These are phyloP conservation scores for Leccinum sublutescens DNA, from an alignment of 768 basidiomycete species.

Conservation along the genomic window DNA sequence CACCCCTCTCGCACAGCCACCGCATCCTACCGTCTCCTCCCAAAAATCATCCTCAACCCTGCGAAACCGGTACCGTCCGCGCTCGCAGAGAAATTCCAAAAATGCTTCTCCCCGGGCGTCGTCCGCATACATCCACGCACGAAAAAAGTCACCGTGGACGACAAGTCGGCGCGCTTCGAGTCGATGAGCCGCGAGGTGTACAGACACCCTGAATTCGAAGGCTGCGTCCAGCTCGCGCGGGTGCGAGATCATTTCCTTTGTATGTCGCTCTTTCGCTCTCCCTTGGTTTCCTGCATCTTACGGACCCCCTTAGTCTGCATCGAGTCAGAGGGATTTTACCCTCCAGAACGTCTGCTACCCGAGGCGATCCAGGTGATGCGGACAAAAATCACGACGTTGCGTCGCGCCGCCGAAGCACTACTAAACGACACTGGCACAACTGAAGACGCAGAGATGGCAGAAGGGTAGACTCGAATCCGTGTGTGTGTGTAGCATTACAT, in stretches of 20 bases:
- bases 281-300: background rate
- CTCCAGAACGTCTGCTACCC: conserved; percentile 76
- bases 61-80: conserved; percentile 72
- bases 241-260: conserved; percentile 93
- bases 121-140: conserved; percentile 61
- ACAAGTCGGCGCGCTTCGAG: conserved; percentile 71
- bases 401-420: conserved; percentile 60
- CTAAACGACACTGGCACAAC: conserved; percentile 41
- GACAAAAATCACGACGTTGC: conserved; percentile 65
- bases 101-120: conserved; percentile 85
- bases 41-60: conserved; percentile 70
- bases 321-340: conserved; percentile 88
- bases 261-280: conserved; percentile 38
- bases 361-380: conserved; percentile 83
- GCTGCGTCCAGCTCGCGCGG: conserved; percentile 76
- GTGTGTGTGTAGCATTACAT: conserved; percentile 1
- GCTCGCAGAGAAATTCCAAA: conserved; percentile 78
- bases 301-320: conserved; percentile 60
- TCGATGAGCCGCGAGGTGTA: conserved; percentile 91
- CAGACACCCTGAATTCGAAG: conserved; percentile 87
- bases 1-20: conserved; percentile 56
- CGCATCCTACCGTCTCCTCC: conserved; percentile 91
- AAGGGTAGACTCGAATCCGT: conserved; percentile 23
- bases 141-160: conserved; percentile 60
- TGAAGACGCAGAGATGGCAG: conserved; percentile 57